Percentiles rank a stretch among this genome's conserved stretches.
Evolutionary conservation across 2,329 filamentous ascomycete species (phyloP).

Genomic region (Pseudopyricularia javanii): DNA sequence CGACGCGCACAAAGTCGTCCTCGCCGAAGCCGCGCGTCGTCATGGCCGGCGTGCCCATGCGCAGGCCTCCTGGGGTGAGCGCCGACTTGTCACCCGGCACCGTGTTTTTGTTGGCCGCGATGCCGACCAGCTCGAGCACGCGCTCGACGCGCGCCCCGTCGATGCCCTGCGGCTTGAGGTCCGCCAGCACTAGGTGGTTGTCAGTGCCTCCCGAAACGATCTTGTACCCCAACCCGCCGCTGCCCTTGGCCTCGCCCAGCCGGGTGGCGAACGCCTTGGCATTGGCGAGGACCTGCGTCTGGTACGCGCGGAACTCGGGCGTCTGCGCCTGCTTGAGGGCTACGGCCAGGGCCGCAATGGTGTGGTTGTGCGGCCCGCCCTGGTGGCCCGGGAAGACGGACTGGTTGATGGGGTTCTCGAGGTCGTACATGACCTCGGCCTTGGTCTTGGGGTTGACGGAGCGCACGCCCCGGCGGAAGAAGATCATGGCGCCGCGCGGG

Average conservation of each 20-base stretch:
- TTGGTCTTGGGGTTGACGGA: slow-evolving; percentile 75
- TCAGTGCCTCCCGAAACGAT: slow-evolving; percentile 92
- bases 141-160: slow-evolving; percentile 86
- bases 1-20: slow-evolving; percentile 77
- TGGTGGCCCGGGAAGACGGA: slow-evolving; percentile 98
- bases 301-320: slow-evolving; percentile 85
- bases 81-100: slow-evolving; percentile 92
- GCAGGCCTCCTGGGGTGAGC: slow-evolving; percentile 81
- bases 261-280: slow-evolving; percentile 72
- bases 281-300: slow-evolving; percentile 80
- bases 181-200: slow-evolving; percentile 89
- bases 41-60: slow-evolving; percentile 95
- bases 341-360: slow-evolving; percentile 88
- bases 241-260: slow-evolving; percentile 55
- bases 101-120: slow-evolving; percentile 99
- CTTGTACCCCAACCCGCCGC: slow-evolving; percentile 70
- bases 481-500: slow-evolving; percentile 93
- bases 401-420: slow-evolving; percentile 86
- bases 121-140: slow-evolving; percentile 81
- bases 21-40: slow-evolving; percentile 87
- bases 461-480: slow-evolving; percentile 88
- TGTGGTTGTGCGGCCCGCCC: slow-evolving; percentile 97
- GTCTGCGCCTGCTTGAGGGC: slow-evolving; percentile 88
- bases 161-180: slow-evolving; percentile 78
- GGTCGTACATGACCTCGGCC: slow-evolving; percentile 75